Evolutionary conservation across 2,329 filamentous ascomycete species (phyloP).

Genomic region (Exophiala oligosperma): DNA sequence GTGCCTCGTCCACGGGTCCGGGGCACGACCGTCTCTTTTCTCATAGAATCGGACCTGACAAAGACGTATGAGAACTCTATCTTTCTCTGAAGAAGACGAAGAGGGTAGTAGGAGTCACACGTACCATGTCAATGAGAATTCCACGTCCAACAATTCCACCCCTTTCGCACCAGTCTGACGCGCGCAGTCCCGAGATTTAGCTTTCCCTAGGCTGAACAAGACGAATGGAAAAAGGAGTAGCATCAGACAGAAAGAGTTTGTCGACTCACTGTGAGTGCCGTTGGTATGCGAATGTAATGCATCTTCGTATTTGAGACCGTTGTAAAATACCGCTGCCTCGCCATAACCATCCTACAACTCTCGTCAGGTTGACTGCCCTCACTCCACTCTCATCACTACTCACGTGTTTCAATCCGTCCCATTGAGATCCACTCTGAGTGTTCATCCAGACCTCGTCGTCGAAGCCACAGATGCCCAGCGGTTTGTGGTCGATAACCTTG

Average conservation of each 20-base stretch:
- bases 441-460: slow-evolving; percentile 10
- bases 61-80: too few relatives aligned
- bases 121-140: slow-evolving; percentile 41
- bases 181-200: too few relatives aligned
- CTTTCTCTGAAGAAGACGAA: too few relatives aligned
- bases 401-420: slow-evolving; percentile 14
- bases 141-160: slow-evolving; percentile 43
- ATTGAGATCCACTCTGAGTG: slow-evolving; percentile 15
- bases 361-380: too few relatives aligned
- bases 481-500: slow-evolving; percentile 21
- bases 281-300: background rate
- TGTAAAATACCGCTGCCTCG: slow-evolving; percentile 1
- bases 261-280: slow-evolving; percentile 12
- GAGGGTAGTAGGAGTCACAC: background rate
- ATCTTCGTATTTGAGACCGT: background rate
- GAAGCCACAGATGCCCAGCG: background rate
- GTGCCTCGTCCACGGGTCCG: too few relatives aligned
- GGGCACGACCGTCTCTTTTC: too few relatives aligned
- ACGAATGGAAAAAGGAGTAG: too few relatives aligned
- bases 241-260: too few relatives aligned
- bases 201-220: too few relatives aligned
- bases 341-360: too few relatives aligned
- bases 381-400: background rate
- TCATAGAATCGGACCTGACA: too few relatives aligned
- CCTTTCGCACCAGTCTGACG: too few relatives aligned